phyloP scores from a whole-genome alignment of 2,329 filamentous ascomycete genomes.

The Phaeoacremonium minimum region DNA sequence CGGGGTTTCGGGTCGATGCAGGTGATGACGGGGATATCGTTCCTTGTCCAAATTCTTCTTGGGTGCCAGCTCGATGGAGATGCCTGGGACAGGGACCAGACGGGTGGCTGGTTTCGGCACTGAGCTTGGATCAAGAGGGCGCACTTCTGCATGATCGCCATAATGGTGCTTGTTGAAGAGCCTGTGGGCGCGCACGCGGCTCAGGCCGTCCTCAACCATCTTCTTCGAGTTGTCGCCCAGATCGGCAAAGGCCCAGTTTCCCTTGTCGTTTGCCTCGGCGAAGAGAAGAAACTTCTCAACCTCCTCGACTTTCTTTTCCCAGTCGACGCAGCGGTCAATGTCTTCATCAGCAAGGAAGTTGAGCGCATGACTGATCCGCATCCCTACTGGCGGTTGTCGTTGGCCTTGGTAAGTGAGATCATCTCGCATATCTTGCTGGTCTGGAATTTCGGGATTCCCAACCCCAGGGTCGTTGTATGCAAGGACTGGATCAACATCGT shows the following conservation, averaged over 20 bases:
- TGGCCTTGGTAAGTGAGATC: slow-evolving; percentile 11
- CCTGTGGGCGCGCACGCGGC: slow-evolving; percentile 27
- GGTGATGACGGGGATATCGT: slow-evolving; percentile 12
- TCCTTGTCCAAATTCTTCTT: slow-evolving; percentile 15
- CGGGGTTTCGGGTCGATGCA: slow-evolving; percentile 21
- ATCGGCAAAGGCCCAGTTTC: too few relatives aligned
- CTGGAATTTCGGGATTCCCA: background rate
- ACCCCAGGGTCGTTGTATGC: background rate
- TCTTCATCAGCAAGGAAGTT: slow-evolving; percentile 48
- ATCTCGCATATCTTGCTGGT: slow-evolving; percentile 1
- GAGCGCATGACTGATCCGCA: slow-evolving; percentile 22
- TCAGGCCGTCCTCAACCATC: slow-evolving; percentile 21
- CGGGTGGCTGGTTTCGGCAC: slow-evolving; percentile 21
- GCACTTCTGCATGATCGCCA: slow-evolving; percentile 18
- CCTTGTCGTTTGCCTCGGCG: slow-evolving; percentile 18
- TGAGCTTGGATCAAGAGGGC: slow-evolving; percentile 13
- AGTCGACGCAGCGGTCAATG: slow-evolving; percentile 32
- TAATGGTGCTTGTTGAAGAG: slow-evolving; percentile 30
- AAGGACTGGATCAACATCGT: too few relatives aligned
- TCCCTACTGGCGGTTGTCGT: slow-evolving; percentile 23
- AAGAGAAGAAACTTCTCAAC: slow-evolving; percentile 33
- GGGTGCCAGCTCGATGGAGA: slow-evolving; percentile 27
- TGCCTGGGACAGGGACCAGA: slow-evolving; percentile 10
- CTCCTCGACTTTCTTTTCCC: slow-evolving; percentile 29
- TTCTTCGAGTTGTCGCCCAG: slow-evolving; percentile 14